Evolutionary conservation across 2,329 filamentous ascomycete species (phyloP), one percentile per base, ranked within the genome.

Genomic region (Colletotrichum incanum): DNA sequence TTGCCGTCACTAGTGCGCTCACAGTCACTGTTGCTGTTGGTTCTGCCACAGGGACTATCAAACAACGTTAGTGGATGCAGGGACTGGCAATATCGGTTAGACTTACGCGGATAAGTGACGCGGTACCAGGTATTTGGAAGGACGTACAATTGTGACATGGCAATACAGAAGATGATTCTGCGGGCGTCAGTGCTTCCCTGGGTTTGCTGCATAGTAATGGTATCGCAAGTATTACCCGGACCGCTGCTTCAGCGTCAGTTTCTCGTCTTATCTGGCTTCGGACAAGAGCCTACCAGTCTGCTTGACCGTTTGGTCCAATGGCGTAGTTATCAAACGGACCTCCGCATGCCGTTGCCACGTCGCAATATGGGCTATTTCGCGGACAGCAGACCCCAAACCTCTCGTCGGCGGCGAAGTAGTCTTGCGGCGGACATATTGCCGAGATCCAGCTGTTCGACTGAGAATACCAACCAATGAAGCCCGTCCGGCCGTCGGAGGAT

Each of bases 111-210:
- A 14, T 63, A 34, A 0, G 52, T 63, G 31, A 71, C 65, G 5
- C 69, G 65, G 14, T 72, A 68, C 58, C 65, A 68, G 6, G 69
- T 72, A n/a, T 63, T 68, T 2, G 65, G 65, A 16, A 72, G 43
- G 23, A 52, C 65, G 14, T 63, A 68, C 20, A 45, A n/a, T 43
- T 54, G 50, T 20, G 65, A 64, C 23, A 52, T 34, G n/a, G 69
- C 52, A 47, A 64, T 68, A 14, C 65, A 60, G 11, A 72, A 68
- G 9, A 68, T 49, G 43, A 69, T 69, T 14, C 65, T 43, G 43
- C 59, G 37, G 31, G 59, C 65, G 39, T 69, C 69, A 52, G 47
- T 23, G 52, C 65, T 69, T 9, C 37, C 59, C 12, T 23, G 28
- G 1, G 59, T 41, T 23, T 63, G 58, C 2, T 69, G 26, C 59